phyloP scores from a whole-genome alignment of 371 early-diverging fungal genomes.

The Nematocida parisii region DNA sequence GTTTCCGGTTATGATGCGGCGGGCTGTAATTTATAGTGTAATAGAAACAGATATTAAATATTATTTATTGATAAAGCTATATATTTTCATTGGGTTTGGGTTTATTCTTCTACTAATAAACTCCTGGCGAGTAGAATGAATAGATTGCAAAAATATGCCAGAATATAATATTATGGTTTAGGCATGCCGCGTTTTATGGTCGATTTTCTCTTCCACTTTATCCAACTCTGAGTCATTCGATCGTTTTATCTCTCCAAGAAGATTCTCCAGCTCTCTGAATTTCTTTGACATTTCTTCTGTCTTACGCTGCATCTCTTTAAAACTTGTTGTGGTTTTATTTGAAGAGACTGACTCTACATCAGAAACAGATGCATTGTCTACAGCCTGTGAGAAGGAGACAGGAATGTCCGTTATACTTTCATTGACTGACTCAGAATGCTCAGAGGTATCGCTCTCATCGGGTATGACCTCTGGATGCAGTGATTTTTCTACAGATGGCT shows the following conservation, averaged over 20 bases:
- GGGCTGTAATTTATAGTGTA: too few relatives aligned
- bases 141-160: too few relatives aligned
- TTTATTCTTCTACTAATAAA: too few relatives aligned
- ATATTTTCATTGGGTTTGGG: too few relatives aligned
- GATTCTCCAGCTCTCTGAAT: conserved; percentile 67
- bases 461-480: conserved; percentile 41
- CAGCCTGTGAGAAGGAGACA: conserved; percentile 7
- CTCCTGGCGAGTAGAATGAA: too few relatives aligned
- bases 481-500: not conserved
- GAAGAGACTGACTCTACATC: conserved; percentile 46
- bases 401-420: not conserved
- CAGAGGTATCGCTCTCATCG: conserved; percentile 17
- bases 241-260: conserved; percentile 66
- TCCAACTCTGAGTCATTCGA: conserved; percentile 46
- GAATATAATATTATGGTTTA: not conserved
- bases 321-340: conserved; percentile 63
- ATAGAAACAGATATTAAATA: too few relatives aligned
- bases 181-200: conserved; percentile 49
- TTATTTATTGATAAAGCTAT: too few relatives aligned
- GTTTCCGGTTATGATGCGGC: too few relatives aligned
- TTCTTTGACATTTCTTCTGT: conserved; percentile 66
- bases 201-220: conserved; percentile 53
- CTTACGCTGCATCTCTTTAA: conserved; percentile 67
- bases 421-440: not conserved
- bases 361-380: conserved; percentile 41